A percentile compares a stretch with the other conserved stretches of the same genome.
These are phyloP conservation scores for Rhododendron williamsianum DNA, from an alignment of 148 eudicot genomes.

Conservation along the genomic window DNA sequence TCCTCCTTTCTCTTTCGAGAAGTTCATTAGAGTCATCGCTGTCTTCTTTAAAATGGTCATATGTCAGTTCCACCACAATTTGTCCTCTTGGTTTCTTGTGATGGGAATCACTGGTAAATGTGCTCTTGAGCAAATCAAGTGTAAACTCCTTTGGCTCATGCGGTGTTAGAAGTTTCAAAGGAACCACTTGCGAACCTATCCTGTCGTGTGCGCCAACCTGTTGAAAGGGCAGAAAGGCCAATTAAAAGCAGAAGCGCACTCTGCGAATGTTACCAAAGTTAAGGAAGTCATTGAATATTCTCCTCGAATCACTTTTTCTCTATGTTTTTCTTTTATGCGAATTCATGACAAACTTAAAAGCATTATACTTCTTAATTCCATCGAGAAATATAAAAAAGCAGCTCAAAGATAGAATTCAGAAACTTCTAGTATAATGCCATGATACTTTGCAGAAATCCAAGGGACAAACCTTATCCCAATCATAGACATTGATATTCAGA, in stretches of 20 bases:
- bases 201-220: constrained; percentile 81
- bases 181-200: constrained; percentile 64
- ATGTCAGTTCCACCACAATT: constrained; percentile 56
- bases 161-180: constrained; percentile 54
- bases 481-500: constrained; percentile 63
- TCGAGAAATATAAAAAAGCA: neutral
- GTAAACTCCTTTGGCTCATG: constrained; percentile 47
- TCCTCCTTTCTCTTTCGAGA: constrained; percentile 17
- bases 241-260: neutral
- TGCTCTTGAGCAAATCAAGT: constrained; percentile 65
- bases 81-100: constrained; percentile 63
- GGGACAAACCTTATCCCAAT: constrained; percentile 40
- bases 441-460: neutral
- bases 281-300: neutral
- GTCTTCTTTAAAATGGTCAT: constrained; percentile 62
- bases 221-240: neutral
- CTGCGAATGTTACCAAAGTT: neutral
- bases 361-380: neutral
- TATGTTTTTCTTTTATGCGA: neutral
- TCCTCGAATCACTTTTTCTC: neutral
- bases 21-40: constrained; percentile 30
- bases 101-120: constrained; percentile 32
- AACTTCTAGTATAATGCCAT: neutral
- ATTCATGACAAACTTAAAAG: neutral
- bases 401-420: neutral